Evolutionary conservation across 495 filamentous ascomycete genomes (phyloP).

Genomic region (Aspergillus affinis): DNA sequence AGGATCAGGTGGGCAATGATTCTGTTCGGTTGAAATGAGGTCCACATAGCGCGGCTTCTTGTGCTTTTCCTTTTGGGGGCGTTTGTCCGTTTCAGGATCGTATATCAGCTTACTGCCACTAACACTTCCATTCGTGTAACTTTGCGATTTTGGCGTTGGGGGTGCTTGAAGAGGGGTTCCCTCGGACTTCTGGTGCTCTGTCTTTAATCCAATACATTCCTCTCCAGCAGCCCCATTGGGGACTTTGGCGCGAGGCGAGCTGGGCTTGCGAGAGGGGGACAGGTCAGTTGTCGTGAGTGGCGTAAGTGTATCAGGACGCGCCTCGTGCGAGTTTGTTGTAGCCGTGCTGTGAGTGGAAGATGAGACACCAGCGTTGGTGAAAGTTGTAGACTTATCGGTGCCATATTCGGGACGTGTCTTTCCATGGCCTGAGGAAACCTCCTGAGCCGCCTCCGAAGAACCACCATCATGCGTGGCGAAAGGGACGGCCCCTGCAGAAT

Average conservation of each 20-base stretch:
- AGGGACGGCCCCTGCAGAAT: neutral
- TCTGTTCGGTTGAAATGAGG: constrained; percentile 63
- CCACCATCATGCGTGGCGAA: constrained; percentile 2
- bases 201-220: constrained; percentile 14
- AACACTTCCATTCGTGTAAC: constrained; percentile 60
- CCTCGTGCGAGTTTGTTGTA: constrained; percentile 44
- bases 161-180: constrained; percentile 53
- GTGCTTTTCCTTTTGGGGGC: constrained; percentile 61
- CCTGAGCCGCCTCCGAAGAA: constrained; percentile 14
- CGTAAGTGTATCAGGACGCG: constrained; percentile 60
- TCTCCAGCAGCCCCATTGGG: constrained; percentile 25
- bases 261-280: constrained; percentile 64
- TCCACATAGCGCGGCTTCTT: constrained; percentile 71
- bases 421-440: constrained; percentile 9
- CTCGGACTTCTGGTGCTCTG: constrained; percentile 27
- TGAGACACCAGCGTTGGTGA: constrained; percentile 59
- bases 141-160: constrained; percentile 54
- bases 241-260: constrained; percentile 47
- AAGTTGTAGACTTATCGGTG: constrained; percentile 65
- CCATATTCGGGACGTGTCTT: constrained; percentile 30
- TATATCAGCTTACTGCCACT: constrained; percentile 70
- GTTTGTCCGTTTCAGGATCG: constrained; percentile 71
- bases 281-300: constrained; percentile 76
- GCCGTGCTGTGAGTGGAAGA: constrained; percentile 30
- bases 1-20: constrained; percentile 72